A percentile compares a stretch with the other conserved stretches of the same genome.
Evolutionary conservation across 192 early-diverging fungal genomes (phyloP).

Genomic region (Gamsiella multidivaricata): DNA sequence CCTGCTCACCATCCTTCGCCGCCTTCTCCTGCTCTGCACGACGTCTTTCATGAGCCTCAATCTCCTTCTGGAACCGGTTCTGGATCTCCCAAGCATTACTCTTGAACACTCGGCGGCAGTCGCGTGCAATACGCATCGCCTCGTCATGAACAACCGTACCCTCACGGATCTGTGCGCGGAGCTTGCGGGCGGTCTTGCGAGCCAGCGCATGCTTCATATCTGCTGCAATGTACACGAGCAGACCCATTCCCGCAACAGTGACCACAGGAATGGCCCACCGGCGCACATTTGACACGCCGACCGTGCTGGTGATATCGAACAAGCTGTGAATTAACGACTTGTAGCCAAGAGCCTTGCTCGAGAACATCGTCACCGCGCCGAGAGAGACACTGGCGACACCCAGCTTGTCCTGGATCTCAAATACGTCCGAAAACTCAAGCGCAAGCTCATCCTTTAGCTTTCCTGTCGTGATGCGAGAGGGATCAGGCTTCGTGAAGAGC

Average conservation of each 20-base stretch:
- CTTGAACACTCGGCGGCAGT: conserved; percentile 72
- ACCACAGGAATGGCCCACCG: conserved; percentile 70
- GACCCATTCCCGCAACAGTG: conserved; percentile 67
- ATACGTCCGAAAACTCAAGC: conserved; percentile 49
- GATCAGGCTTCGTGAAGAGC: conserved; percentile 40
- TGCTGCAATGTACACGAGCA: conserved; percentile 70
- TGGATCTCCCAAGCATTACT: conserved; percentile 79
- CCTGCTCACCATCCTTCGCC: conserved; percentile 71
- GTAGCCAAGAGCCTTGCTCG: conserved; percentile 41
- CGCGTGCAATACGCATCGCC: conserved; percentile 71
- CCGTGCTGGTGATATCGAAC: conserved; percentile 63
- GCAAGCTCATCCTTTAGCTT: conserved; percentile 62
- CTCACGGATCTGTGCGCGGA: conserved; percentile 60
- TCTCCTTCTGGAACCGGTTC: conserved; percentile 74
- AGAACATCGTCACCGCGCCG: conserved; percentile 52
- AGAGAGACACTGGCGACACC: conserved; percentile 51
- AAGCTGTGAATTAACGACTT: conserved; percentile 56
- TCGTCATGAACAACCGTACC: conserved; percentile 67
- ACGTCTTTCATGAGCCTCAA: conserved; percentile 75
- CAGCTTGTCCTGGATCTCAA: conserved; percentile 48
- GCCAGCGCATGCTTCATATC: conserved; percentile 79
- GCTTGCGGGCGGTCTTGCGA: conserved; percentile 74
- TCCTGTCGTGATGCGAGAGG: conserved; percentile 45
- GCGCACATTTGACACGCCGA: conserved; percentile 71
- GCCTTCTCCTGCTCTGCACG: conserved; percentile 68